Percentiles rank a stretch among this genome's conserved stretches.
Evolutionary conservation across 1,284 basidiomycete genomes (phyloP).

Genomic region (Microbotryum scabiosae): DNA sequence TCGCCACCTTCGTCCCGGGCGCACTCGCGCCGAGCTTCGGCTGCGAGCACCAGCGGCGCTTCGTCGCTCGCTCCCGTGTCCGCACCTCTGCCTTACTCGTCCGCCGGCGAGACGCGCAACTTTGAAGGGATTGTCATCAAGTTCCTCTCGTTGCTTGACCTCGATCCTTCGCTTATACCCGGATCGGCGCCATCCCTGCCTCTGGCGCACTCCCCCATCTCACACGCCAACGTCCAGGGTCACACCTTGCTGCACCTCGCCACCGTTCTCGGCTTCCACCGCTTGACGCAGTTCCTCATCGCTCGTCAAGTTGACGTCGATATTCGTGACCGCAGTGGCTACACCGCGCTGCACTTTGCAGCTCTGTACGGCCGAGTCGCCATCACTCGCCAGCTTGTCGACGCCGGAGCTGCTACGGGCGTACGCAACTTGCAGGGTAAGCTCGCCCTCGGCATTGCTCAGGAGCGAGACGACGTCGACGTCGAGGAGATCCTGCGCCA

Average conservation of each 20-base stretch:
- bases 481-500: conserved; percentile 37
- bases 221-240: conserved; percentile 38
- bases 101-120: conserved; percentile 40
- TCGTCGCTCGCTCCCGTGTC: neutral
- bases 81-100: neutral
- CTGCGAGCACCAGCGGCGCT: neutral
- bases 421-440: conserved; percentile 68
- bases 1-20: conserved; percentile 38
- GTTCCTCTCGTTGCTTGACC: conserved; percentile 66
- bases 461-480: conserved; percentile 48
- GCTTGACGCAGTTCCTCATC: conserved; percentile 64
- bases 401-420: conserved; percentile 68
- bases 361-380: conserved; percentile 58
- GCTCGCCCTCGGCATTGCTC: conserved; percentile 67
- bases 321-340: conserved; percentile 78
- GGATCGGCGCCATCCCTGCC: conserved; percentile 28
- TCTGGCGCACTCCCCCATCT: conserved; percentile 26
- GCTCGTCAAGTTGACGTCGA: conserved; percentile 68
- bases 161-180: conserved; percentile 33
- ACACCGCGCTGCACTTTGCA: conserved; percentile 81
- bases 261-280: conserved; percentile 66
- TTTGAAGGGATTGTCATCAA: conserved; percentile 71
- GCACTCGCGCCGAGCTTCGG: conserved; percentile 13
- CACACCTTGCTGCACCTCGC: conserved; percentile 64
- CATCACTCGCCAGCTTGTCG: conserved; percentile 61